phyloP scores from a whole-genome alignment of 202 grass and related monocot genomes.

The Schoenoplectus tabernaemontani region DNA sequence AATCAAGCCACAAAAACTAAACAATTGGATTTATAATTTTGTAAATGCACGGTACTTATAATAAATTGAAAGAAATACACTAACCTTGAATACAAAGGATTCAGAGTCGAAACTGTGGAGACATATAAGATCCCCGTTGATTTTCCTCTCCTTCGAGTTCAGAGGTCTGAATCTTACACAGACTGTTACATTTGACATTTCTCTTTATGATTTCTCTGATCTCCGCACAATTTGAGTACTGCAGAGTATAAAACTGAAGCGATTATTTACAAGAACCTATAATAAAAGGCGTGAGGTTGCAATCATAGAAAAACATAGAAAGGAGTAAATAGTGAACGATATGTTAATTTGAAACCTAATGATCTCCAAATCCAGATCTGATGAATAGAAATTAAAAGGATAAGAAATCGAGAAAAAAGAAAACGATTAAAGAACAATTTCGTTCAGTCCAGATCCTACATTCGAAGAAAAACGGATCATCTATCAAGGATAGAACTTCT shows the following conservation, averaged over 20 bases:
- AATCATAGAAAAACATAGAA: neutral
- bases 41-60: neutral
- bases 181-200: slow-evolving; percentile 72
- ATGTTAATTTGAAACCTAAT: neutral
- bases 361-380: neutral
- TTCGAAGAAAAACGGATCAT: neutral
- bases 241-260: neutral
- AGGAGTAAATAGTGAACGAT: neutral
- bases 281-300: neutral
- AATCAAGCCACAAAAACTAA: slow-evolving; percentile 21
- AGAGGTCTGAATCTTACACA: slow-evolving; percentile 80
- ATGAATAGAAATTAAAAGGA: neutral
- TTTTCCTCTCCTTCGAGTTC: slow-evolving; percentile 56
- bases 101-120: slow-evolving; percentile 50
- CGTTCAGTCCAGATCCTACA: neutral
- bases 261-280: neutral
- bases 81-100: slow-evolving; percentile 65
- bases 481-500: neutral
- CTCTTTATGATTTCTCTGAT: slow-evolving; percentile 1
- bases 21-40: neutral
- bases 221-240: neutral
- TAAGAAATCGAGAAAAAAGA: neutral
- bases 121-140: slow-evolving; percentile 37
- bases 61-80: neutral
- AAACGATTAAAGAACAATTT: neutral